Evolutionary conservation across 345 rosid species (phyloP), one percentile per base, ranked within the genome.

Genomic region (Physaria fendleri): DNA sequence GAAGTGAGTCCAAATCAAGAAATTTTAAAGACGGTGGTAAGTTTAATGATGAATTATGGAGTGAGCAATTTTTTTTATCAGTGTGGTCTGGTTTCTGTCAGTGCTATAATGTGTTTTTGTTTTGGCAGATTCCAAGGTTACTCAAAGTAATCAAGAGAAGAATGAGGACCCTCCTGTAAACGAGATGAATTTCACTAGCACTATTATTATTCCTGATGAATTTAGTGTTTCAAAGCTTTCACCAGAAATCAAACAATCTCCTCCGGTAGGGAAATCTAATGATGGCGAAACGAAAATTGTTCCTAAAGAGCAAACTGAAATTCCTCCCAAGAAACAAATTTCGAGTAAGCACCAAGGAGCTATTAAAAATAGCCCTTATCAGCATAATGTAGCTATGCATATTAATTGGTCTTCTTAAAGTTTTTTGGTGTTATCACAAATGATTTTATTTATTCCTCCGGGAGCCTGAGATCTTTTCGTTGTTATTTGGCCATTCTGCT

Each of bases 101-200:
- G n/a, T n/a, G n/a, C n/a, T n/a, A n/a, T n/a, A n/a, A n/a, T n/a
- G n/a, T n/a, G n/a, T n/a, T n/a, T n/a, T n/a, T n/a, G 40, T 32
- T 44, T 28, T 54, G 81, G 78, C 82, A 88, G 96, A 79, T 39
- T 40, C 69, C 34, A 74, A 66, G 65, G 62, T 75, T 48, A 64
- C 56, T 22, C 56, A 57, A 17, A 57, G 34, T 13, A 68, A 77
- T 66, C 45, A 71, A 10, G 62, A 59, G 58, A 64, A 60, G 59
- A 63, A 73, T 39, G 68, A 66, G 27, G 70, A 65, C 12, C 27
- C 16, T 42, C 41, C 71, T 67, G 33, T 76, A 54, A 73, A 51
- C 60, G 86, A 78, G 39, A 74, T 82, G 82, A 77, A 80, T 69
- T 82, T 84, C 69, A 71, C 62, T 28, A 82, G 92, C 61, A 70